Evolutionary conservation across 306 rosid genomes (phyloP).

Genomic region (Heteromeles arbutifolia): DNA sequence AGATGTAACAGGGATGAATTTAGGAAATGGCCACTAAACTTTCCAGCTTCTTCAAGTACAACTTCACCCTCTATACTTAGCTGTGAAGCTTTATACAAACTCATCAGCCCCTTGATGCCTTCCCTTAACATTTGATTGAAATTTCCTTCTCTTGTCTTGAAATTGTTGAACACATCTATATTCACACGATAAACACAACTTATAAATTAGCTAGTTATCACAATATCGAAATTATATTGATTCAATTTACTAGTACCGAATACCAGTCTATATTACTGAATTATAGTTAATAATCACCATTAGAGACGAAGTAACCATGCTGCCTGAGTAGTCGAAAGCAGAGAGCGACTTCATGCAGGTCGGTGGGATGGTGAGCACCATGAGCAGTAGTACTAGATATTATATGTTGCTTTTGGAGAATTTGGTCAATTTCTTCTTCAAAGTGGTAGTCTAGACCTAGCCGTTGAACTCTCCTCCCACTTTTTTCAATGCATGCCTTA

Average conservation of each 20-base stretch:
- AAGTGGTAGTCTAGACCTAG: constrained; percentile 21
- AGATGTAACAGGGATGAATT: neutral
- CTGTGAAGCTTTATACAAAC: constrained; percentile 33
- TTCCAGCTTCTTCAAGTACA: constrained; percentile 25
- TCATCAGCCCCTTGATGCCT: constrained; percentile 25
- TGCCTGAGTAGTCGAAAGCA: constrained; percentile 41
- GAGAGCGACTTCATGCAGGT: constrained; percentile 28
- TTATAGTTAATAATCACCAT: constrained; percentile 8
- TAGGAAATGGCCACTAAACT: constrained; percentile 9
- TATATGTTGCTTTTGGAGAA: constrained; percentile 11
- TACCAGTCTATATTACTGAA: neutral
- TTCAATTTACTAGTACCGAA: neutral
- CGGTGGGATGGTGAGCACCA: neutral
- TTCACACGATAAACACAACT: too few species aligned
- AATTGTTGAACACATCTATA: constrained; percentile 15
- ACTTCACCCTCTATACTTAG: constrained; percentile 23
- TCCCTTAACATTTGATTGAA: neutral
- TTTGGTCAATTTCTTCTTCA: constrained; percentile 12
- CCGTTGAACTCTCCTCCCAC: constrained; percentile 18
- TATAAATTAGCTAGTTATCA: too few species aligned
- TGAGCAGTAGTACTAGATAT: neutral
- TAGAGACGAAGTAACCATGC: constrained; percentile 21
- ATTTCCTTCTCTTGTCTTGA: constrained; percentile 21
- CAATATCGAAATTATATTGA: too few species aligned
- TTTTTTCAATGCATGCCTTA: neutral